Conservation (phyloP, 345 rosid species). For the Arabidopsis thaliana region TAIR10.1 NC_003070.9:1863001-1863500, state of each 20-base stretch:
- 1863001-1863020: background rate
- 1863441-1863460: slow-evolving; percentile 3
- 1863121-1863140: no score
- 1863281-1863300: background rate
- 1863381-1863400: slow-evolving; percentile 28
- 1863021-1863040: no score
- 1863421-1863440: slow-evolving; percentile 33
- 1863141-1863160: no score
- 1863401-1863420: slow-evolving; percentile 28
- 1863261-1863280: background rate
- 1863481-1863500: slow-evolving; percentile 20
- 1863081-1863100: no score
- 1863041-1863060: background rate
- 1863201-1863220: background rate
- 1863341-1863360: slow-evolving; percentile 10
- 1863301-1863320: background rate
- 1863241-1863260: background rate
- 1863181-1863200: background rate
- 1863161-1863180: no score
- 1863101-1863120: no score
- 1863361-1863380: slow-evolving; percentile 26
- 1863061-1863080: background rate
- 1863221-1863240: background rate
- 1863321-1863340: slow-evolving; percentile 22
- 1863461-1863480: slow-evolving; percentile 14